Evolutionary conservation across 140 eudicot genomes (phyloP).

Genomic region (Flaveria floridana): DNA sequence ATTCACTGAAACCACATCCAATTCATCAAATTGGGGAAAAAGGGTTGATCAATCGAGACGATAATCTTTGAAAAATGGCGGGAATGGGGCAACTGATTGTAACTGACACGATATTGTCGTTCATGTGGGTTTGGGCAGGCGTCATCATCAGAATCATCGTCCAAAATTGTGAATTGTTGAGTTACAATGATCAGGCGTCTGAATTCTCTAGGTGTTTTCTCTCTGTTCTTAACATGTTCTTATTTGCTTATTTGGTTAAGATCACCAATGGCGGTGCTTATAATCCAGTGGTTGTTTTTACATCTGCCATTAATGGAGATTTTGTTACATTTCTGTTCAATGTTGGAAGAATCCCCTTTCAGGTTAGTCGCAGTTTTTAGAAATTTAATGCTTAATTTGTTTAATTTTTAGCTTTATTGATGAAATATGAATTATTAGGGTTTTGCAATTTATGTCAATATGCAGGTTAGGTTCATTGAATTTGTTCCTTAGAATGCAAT

Average conservation of each 20-base stretch:
- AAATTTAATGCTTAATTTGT: not conserved
- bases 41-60: constrained; percentile 3
- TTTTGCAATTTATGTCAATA: constrained; percentile 6
- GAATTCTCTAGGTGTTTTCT: constrained; percentile 44
- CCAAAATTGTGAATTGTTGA: constrained; percentile 40
- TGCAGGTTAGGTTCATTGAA: not conserved
- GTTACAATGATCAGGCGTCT: constrained; percentile 32
- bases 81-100: constrained; percentile 42
- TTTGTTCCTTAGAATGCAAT: not conserved
- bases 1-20: constrained; percentile 1
- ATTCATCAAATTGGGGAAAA: constrained; percentile 10
- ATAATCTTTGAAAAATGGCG: constrained; percentile 31
- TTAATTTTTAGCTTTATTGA: not conserved
- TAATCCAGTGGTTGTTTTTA: constrained; percentile 65
- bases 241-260: constrained; percentile 52
- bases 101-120: constrained; percentile 63
- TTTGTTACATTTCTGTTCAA: constrained; percentile 53
- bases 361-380: constrained; percentile 41
- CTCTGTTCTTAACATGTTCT: constrained; percentile 57
- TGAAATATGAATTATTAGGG: constrained; percentile 11
- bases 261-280: constrained; percentile 65
- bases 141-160: constrained; percentile 49
- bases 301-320: constrained; percentile 58
- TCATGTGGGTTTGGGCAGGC: constrained; percentile 84
- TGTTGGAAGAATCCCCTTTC: constrained; percentile 83